A percentile compares a stretch with the other conserved stretches of the same genome.
These are phyloP conservation scores for Sarocladium oryzae DNA, from an alignment of 2,329 filamentous ascomycete species.

Conservation along the genomic window DNA sequence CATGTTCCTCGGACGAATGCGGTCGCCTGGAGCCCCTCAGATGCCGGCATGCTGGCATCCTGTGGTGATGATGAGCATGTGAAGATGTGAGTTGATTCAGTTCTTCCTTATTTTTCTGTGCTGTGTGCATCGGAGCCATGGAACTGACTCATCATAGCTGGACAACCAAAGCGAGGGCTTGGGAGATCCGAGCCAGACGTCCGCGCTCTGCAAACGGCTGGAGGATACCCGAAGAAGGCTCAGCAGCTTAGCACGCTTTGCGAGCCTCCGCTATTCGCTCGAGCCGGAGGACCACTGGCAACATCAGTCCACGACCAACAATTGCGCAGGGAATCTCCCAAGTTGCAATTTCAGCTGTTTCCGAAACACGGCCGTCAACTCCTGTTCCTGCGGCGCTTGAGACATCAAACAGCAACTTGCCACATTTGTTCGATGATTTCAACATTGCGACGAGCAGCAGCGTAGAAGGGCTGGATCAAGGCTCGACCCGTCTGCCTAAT, in stretches of 20 bases:
- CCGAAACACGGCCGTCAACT: too few species aligned
- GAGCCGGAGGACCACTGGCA: background rate
- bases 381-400: too few species aligned
- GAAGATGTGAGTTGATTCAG: conserved; percentile 61
- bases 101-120: too few species aligned
- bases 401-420: too few species aligned
- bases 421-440: too few species aligned
- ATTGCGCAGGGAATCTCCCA: background rate
- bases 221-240: conserved; percentile 8
- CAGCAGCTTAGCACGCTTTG: background rate
- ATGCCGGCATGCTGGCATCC: conserved; percentile 81
- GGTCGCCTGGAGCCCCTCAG: conserved; percentile 79
- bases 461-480: too few species aligned
- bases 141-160: conserved; percentile 16
- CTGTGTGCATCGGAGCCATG: background rate
- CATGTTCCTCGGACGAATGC: conserved; percentile 77
- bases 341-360: background rate
- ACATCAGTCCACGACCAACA: background rate
- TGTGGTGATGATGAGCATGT: conserved; percentile 83
- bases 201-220: background rate
- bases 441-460: too few species aligned
- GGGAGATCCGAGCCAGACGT: conserved; percentile 6
- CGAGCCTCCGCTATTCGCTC: background rate
- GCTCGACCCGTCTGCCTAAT: too few species aligned
- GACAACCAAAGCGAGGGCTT: conserved; percentile 18